Conservation (phyloP, 495 filamentous ascomycete species). For the Aspergillus sclerotiicarbonarius region DNA sequence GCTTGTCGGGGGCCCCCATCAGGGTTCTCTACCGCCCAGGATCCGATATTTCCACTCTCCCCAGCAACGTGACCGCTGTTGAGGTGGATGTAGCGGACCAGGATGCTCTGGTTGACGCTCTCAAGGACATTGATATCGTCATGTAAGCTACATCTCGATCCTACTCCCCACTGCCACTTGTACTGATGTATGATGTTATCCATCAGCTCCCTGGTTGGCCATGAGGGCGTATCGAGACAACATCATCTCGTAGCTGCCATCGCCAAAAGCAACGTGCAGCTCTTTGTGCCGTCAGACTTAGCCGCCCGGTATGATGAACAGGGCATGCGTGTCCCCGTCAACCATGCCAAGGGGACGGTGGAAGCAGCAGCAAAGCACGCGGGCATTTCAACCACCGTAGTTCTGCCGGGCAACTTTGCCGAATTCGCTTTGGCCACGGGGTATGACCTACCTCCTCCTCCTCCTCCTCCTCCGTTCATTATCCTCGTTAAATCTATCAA, state of each 20-base stretch:
- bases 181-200: conserved; percentile 5
- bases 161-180: not conserved
- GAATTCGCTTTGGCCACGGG: conserved; percentile 17
- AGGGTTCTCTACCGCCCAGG: conserved; percentile 19
- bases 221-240: conserved; percentile 14
- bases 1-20: conserved; percentile 18
- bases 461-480: too few species aligned
- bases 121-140: conserved; percentile 26
- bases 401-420: conserved; percentile 19
- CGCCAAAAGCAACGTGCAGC: conserved; percentile 21
- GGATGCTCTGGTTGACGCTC: conserved; percentile 8
- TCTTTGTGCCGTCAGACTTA: conserved; percentile 24
- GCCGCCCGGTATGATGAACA: conserved; percentile 17
- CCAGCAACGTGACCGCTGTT: conserved; percentile 7
- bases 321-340: conserved; percentile 14
- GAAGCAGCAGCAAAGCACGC: conserved; percentile 18
- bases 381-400: conserved; percentile 21
- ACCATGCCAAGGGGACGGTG: conserved; percentile 17
- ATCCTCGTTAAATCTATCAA: not conserved
- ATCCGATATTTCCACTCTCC: conserved; percentile 16
- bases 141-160: conserved; percentile 13
- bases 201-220: conserved; percentile 23
- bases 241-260: conserved; percentile 22
- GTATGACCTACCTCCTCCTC: too few species aligned
- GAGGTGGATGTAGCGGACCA: conserved; percentile 21